Conservation (phyloP, 108 stramenopile genomes). For the Fistulifera solaris region DNA sequence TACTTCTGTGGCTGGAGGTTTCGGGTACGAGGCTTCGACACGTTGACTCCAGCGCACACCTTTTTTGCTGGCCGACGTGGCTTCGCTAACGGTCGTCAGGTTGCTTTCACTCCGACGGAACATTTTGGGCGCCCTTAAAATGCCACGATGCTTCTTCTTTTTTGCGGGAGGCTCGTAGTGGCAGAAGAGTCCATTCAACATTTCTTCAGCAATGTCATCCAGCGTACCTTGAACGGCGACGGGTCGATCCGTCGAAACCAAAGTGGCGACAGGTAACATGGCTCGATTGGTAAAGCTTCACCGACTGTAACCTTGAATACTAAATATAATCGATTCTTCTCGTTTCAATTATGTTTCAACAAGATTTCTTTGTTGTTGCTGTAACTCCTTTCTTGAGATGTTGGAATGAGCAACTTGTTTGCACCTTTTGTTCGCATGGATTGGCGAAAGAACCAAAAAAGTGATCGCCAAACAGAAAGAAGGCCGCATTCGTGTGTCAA, state of each 20-base stretch:
- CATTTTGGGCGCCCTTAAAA: constrained; percentile 2
- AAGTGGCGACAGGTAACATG: constrained; percentile 1
- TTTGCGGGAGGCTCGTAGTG: constrained; percentile 29
- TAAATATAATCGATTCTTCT: not conserved
- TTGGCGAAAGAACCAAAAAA: not conserved
- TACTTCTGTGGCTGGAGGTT: not conserved
- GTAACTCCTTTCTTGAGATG: not conserved
- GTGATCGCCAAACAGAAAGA: not conserved
- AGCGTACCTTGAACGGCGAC: constrained; percentile 7
- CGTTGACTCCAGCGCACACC: constrained; percentile 9
- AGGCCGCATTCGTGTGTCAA: not conserved
- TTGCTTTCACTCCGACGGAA: constrained; percentile 9
- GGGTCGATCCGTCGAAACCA: not conserved
- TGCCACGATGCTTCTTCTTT: constrained; percentile 7
- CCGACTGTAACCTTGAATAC: too few relatives aligned
- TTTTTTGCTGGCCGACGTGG: constrained; percentile 1
- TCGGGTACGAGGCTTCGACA: not conserved
- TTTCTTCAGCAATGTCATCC: constrained; percentile 37
- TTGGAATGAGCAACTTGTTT: not conserved
- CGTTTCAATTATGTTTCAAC: not conserved
- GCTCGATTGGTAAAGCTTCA: not conserved
- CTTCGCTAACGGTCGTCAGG: too few relatives aligned
- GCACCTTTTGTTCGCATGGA: not conserved
- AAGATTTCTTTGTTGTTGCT: not conserved
- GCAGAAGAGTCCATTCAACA: constrained; percentile 38